A percentile compares a stretch with the other conserved stretches of the same genome.
These are phyloP conservation scores for Sporormia fimetaria DNA, from an alignment of 495 filamentous ascomycete species.

Conservation along the genomic window DNA sequence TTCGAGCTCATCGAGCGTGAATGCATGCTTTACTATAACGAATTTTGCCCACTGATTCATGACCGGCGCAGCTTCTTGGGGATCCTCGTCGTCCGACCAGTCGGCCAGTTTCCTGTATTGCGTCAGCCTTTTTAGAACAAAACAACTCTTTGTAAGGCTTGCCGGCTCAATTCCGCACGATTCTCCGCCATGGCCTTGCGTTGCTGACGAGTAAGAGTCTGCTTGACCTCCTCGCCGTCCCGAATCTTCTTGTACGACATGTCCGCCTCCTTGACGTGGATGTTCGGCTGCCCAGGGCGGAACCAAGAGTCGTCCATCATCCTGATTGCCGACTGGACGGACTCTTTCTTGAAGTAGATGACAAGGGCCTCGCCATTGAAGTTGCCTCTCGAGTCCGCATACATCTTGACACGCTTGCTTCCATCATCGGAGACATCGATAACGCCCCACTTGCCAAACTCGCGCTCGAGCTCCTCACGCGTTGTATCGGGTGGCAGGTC, in stretches of 20 bases:
- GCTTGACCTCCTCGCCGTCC: conserved; percentile 54
- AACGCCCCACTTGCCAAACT: conserved; percentile 82
- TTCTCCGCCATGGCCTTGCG: conserved; percentile 4
- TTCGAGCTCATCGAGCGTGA: conserved; percentile 73
- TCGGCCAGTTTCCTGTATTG: conserved; percentile 24
- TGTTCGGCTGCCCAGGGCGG: conserved; percentile 51
- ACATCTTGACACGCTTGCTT: conserved; percentile 82
- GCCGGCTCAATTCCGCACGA: conserved; percentile 9
- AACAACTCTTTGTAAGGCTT: neutral
- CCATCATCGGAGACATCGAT: conserved; percentile 91
- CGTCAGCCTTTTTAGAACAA: conserved; percentile 44
- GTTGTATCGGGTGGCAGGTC: conserved; percentile 68
- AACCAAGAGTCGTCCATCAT: conserved; percentile 87
- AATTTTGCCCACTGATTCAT: conserved; percentile 59
- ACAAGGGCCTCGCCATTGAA: conserved; percentile 92
- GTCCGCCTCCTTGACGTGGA: conserved; percentile 78
- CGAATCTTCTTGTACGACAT: conserved; percentile 64
- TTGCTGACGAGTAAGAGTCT: conserved; percentile 75
- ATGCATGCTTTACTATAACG: conserved; percentile 89
- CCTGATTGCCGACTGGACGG: conserved; percentile 77
- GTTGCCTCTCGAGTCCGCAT: conserved; percentile 64
- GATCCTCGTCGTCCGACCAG: conserved; percentile 5
- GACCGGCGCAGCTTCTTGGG: conserved; percentile 58
- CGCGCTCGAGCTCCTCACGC: conserved; percentile 64
- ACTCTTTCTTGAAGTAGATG: conserved; percentile 88